These are phyloP conservation scores for Phialemonium atrogriseum DNA, from an alignment of 2,329 filamentous ascomycete species.

Conservation along the genomic window DNA sequence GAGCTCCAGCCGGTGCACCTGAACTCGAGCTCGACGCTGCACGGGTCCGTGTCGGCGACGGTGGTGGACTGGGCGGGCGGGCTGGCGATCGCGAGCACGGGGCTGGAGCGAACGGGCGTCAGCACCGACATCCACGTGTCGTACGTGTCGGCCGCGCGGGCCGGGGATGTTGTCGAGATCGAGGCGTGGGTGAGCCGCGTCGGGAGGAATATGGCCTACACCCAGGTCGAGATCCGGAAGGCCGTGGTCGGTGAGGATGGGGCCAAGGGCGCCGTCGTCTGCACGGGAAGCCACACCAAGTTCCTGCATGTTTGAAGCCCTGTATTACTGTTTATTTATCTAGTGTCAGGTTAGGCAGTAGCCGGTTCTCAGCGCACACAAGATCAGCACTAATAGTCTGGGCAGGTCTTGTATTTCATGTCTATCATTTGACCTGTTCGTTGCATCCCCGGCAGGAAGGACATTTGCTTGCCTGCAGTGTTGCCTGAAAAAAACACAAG, in stretches of 20 bases:
- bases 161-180: constrained; percentile 61
- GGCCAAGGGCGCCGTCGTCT: constrained; percentile 7
- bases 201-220: constrained; percentile 61
- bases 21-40: constrained; percentile 59
- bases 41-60: constrained; percentile 64
- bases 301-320: constrained; percentile 4
- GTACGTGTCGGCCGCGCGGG: constrained; percentile 55
- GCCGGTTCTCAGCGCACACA: too few relatives aligned
- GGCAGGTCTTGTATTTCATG: too few relatives aligned
- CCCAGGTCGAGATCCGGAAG: constrained; percentile 56
- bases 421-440: too few relatives aligned
- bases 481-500: too few relatives aligned
- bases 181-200: constrained; percentile 58
- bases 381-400: too few relatives aligned
- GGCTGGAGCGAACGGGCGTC: constrained; percentile 55
- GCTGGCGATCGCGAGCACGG: constrained; percentile 61
- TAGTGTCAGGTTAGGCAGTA: too few relatives aligned
- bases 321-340: too few relatives aligned
- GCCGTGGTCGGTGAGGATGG: constrained; percentile 24
- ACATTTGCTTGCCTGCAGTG: too few relatives aligned
- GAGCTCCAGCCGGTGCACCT: constrained; percentile 47
- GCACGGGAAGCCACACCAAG: constrained; percentile 12
- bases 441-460: too few relatives aligned
- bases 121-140: constrained; percentile 68
- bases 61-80: constrained; percentile 68